Evolutionary conservation across 208 protist genomes (phyloP).

Genomic region (Acanthamoeba pearcei): DNA sequence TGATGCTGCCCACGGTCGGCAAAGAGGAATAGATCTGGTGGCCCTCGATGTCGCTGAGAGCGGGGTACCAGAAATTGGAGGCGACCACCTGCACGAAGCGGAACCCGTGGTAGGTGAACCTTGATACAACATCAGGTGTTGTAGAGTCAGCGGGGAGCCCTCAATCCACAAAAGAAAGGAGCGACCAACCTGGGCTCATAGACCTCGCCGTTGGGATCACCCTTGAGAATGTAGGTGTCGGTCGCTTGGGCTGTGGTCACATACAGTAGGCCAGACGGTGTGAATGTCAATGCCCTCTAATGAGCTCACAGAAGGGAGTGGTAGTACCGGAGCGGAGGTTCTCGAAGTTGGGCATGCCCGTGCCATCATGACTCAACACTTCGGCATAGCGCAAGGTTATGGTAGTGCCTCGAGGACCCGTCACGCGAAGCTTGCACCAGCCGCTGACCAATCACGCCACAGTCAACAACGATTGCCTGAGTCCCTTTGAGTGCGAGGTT

Average conservation of each 20-base stretch:
- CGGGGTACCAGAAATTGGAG: not conserved
- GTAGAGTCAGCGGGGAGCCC: too few species aligned
- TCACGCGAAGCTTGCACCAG: slow-evolving; percentile 39
- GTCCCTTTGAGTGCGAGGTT: not conserved
- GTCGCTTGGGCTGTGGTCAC: slow-evolving; percentile 75
- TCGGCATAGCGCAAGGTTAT: slow-evolving; percentile 79
- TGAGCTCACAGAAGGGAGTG: not conserved
- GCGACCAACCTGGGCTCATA: slow-evolving; percentile 67
- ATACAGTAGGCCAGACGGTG: slow-evolving; percentile 39
- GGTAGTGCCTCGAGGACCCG: slow-evolving; percentile 45
- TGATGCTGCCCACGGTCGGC: not conserved
- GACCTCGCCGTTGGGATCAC: slow-evolving; percentile 65
- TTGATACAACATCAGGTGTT: too few species aligned
- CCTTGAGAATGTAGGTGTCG: slow-evolving; percentile 76
- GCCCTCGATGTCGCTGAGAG: not conserved
- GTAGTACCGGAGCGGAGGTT: not conserved
- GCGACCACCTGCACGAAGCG: slow-evolving; percentile 77
- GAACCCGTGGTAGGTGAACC: slow-evolving; percentile 83
- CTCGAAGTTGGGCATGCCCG: slow-evolving; percentile 76
- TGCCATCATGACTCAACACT: slow-evolving; percentile 77
- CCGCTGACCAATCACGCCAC: not conserved
- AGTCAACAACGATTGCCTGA: not conserved
- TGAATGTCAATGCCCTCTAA: not conserved
- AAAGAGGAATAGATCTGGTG: slow-evolving; percentile 49
- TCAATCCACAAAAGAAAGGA: too few species aligned